A percentile compares a stretch with the other conserved stretches of the same genome.
Conservation (phyloP, 768 basidiomycete species). For the Termitomyces bulborhizus region DNA sequence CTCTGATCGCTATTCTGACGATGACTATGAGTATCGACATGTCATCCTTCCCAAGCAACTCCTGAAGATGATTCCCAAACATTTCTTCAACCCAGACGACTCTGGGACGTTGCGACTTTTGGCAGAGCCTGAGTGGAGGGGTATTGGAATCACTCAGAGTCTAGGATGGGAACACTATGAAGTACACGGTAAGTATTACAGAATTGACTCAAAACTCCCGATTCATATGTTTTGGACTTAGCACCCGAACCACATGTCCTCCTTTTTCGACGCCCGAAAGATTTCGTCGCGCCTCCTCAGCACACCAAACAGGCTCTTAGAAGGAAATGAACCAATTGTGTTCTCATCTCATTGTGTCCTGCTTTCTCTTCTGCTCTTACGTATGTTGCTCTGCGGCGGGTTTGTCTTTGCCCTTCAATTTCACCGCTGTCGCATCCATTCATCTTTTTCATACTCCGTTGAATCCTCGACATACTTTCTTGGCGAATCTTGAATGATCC, state of each 20-base stretch:
- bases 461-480: background rate
- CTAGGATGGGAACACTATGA: conserved; percentile 97
- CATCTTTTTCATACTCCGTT: background rate
- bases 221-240: conserved; percentile 21
- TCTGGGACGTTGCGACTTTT: conserved; percentile 78
- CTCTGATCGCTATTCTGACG: conserved; percentile 89
- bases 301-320: conserved; percentile 27
- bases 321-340: conserved; percentile 30
- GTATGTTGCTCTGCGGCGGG: conserved; percentile 4
- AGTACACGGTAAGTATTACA: conserved; percentile 67
- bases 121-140: conserved; percentile 88
- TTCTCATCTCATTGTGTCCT: background rate
- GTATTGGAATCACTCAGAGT: conserved; percentile 94
- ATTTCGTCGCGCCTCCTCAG: conserved; percentile 52
- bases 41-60: conserved; percentile 95
- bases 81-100: conserved; percentile 69
- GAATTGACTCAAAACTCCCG: background rate
- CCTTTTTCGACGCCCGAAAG: conserved; percentile 80
- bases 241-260: conserved; percentile 93
- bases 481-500: background rate
- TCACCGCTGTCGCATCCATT: background rate
- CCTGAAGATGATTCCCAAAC: conserved; percentile 88
- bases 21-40: conserved; percentile 92
- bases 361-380: conserved; percentile 2
- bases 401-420: background rate